Base-by-base conservation (phyloP, 2,329 filamentous ascomycete genomes). In the Phialocephala sp. region DNA sequence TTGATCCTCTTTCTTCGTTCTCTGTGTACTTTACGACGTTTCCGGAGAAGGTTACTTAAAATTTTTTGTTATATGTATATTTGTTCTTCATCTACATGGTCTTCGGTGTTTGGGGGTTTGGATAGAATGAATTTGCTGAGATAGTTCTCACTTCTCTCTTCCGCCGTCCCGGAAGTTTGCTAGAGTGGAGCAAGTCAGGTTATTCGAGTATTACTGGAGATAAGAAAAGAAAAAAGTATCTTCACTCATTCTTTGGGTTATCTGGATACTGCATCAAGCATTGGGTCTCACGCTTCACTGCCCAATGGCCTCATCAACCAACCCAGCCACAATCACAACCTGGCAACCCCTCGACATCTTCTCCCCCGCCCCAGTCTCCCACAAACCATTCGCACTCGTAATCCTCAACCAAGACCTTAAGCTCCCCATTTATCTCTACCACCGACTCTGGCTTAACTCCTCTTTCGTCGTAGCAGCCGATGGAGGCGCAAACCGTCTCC, bases 401-500 rank as follows among this genome's bases (percentile, higher is more conserved):
- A 79, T 89, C 52, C 79, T 90, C 20, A 89, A 90, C 71, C 87
- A 89, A 69, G 86, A 86, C 35, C 83, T 90, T 65, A 79, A 82
- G 8, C 69, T 76, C 1, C 70, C 67, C n/a, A 58, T 76, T 77
- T 62, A 71, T 14, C 76, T 84, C 81, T 45, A 74, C 62, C 55
- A 55, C 8, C 63, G 63, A 18, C 52, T 74, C 36, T 75, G 71
- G 70, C 54, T 61, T 15, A 73, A 73, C 59, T 89, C 91, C 60
- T 81, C 80, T 24, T 84, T 89, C 67, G 86, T 85, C 27, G 83
- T 98, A 61, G 97, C 93, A 65, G 95, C 93, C 35, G 95, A 99
- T 80, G 95, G 94, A 63, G 95, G 93, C 27, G 94, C 94, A 55
- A 97, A 98, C 75, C 85, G 87, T 43, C 84, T 97, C 69, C 78